Evolutionary conservation across 192 early-diverging fungal genomes (phyloP), one percentile per base, ranked within the genome.

Genomic region (Physocladia obscura): DNA sequence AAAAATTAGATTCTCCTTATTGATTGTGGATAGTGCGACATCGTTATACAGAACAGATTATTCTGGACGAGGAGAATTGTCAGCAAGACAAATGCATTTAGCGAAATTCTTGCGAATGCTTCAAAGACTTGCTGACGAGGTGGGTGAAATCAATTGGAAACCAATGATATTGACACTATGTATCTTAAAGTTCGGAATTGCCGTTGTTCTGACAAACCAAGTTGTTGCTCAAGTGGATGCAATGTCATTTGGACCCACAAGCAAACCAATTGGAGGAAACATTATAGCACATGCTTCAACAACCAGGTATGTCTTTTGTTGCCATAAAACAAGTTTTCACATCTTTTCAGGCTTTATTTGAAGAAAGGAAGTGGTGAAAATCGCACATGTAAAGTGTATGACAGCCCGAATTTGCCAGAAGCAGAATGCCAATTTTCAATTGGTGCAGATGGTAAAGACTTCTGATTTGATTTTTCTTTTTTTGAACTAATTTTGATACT

Each of bases 201-300:
- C 97, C 3, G 93, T 96, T 11, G 96, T 98, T 0, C 93, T 98
- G 37, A 97, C 96, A 4, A 98, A 98, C 75, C 96, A 98, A 79
- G 95, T 98, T 1, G 95, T 98, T 4, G 94, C 95, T 1, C 92
- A 86, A 67, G 83, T 97, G 0, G 95, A 99, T 75, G 87, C 81
- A 22, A 87, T 88, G 69, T 80, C 89, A 24, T 49, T 68, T 36
- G 61, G 62, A 13, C 94, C 94, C 89, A 97, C 95, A 82, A 89
- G 87, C 29, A 98, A 98, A 62, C 96, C 96, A 2, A 95, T 96
- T 63, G 96, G 96, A 51, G 96, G 96, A 63, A 95, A 98, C 78
- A 96, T 98, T 38, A 96, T 97, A 75, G 95, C 97, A 0, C 97
- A 98, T 60, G 84, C 96, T n/a, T 96, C 95, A 38, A 96, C 94